A percentile compares a stretch with the other conserved stretches of the same genome.
Conservation (phyloP, 441 rosid genomes). For the Biscutella laevigata region DNA sequence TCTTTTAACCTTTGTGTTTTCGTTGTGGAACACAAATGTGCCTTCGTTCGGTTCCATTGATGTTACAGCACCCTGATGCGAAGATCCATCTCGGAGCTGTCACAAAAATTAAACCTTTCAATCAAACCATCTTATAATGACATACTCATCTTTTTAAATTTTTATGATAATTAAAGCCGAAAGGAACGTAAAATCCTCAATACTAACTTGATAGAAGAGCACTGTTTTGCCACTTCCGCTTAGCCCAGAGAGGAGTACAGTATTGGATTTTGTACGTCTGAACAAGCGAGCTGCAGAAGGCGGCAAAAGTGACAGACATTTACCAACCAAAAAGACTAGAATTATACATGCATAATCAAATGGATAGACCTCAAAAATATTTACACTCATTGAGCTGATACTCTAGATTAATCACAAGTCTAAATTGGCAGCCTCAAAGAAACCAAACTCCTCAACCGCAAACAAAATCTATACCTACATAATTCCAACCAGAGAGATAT, state of each 20-base stretch:
- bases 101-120: conserved; percentile 21
- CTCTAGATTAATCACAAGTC: background rate
- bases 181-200: background rate
- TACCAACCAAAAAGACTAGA: background rate
- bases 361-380: background rate
- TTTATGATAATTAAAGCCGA: background rate
- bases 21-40: conserved; percentile 58
- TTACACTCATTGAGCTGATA: background rate
- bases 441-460: background rate
- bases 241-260: conserved; percentile 65
- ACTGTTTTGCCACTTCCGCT: conserved; percentile 76
- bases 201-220: conserved; percentile 68
- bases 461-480: background rate
- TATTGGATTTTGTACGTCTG: conserved; percentile 50
- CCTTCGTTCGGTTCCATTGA: conserved; percentile 91
- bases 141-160: background rate
- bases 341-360: background rate
- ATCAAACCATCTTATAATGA: conserved; percentile 6
- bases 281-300: conserved; percentile 45
- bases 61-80: conserved; percentile 72
- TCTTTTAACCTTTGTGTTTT: conserved; percentile 48
- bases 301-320: background rate
- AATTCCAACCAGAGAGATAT: background rate
- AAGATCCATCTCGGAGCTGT: conserved; percentile 83
- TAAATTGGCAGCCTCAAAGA: background rate